phyloP scores from a whole-genome alignment of 2,329 filamentous ascomycete species.

The Fusarium setosum region DNA sequence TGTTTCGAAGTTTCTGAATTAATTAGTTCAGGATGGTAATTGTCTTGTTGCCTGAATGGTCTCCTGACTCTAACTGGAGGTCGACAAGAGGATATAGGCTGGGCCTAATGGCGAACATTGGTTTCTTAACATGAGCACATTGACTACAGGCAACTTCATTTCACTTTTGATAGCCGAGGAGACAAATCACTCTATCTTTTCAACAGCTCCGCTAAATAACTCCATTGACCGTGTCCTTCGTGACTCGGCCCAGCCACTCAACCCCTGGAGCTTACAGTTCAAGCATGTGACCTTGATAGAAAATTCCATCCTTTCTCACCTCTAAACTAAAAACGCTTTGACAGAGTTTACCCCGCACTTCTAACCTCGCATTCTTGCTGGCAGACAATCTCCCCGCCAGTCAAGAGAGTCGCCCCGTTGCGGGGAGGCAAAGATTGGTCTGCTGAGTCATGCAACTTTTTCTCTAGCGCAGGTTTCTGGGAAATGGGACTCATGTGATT shows the following conservation, averaged over 20 bases:
- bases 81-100: too few relatives aligned
- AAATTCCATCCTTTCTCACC: background rate
- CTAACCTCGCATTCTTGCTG: background rate
- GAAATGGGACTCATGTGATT: slow-evolving; percentile 16
- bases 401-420: slow-evolving; percentile 16
- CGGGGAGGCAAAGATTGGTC: slow-evolving; percentile 17
- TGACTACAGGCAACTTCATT: too few relatives aligned
- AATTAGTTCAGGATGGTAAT: too few relatives aligned
- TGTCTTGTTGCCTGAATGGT: too few relatives aligned
- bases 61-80: too few relatives aligned
- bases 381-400: slow-evolving; percentile 18
- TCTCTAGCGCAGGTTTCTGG: slow-evolving; percentile 1
- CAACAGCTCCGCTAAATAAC: too few relatives aligned
- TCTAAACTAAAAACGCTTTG: background rate
- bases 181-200: too few relatives aligned
- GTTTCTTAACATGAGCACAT: too few relatives aligned
- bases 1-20: too few relatives aligned
- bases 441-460: slow-evolving; percentile 21
- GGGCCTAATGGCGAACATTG: too few relatives aligned
- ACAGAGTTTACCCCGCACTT: slow-evolving; percentile 22
- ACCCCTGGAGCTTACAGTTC: background rate
- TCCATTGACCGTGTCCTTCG: background rate
- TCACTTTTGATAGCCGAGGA: too few relatives aligned
- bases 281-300: slow-evolving; percentile 2
- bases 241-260: background rate